Evolutionary conservation across 805 yeast species (phyloP), one percentile per base, ranked within the genome.

Genomic region (Yarrowia sp.): DNA sequence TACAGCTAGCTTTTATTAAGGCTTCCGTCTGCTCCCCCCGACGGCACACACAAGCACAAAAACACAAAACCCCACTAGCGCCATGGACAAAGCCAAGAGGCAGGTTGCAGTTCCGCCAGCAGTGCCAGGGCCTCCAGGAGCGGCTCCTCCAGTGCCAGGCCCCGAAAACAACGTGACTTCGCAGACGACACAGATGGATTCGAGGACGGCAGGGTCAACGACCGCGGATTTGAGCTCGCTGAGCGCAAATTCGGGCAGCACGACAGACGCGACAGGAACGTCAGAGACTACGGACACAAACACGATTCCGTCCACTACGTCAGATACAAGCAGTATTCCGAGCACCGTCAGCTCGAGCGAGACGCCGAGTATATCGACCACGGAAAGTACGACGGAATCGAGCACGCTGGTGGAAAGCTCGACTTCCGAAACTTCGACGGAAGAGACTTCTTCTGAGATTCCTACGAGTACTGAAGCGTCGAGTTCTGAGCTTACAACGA

Each of bases 31-130:
- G 58, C 58, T n/a, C 58, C 9, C 19, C 15, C n/a, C 19, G 11
- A n/a, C 8, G 38, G 41, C 26, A 15, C 22, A 12, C 36, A n/a
- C 58, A 16, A 0, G 32, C 32, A 26, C 4, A 26, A 26, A 26
- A 26, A 26, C 32, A 26, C 32, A 26, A 26, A 26, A 26, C 4
- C 36, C 15, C 63, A 26, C 48, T 56, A 56, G 63, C 48, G 63
- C 46, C 63, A 56, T 56, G 63, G 63, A 56, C 36, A 56, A 56
- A 56, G 63, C 63, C 63, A 56, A 56, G 63, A 41, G 63, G 63
- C 63, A 56, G 63, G 48, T n/a, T 32, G 59, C 66, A 19, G 59
- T 45, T 10, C 40, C 42, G n/a, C 22, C 40, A 32, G 41, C 56
- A 5, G 14, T 35, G 12, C 59, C 59, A 12, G 59, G 32, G 32